Evolutionary conservation across 805 yeast species (phyloP).

Genomic region (Starmerella geochares): DNA sequence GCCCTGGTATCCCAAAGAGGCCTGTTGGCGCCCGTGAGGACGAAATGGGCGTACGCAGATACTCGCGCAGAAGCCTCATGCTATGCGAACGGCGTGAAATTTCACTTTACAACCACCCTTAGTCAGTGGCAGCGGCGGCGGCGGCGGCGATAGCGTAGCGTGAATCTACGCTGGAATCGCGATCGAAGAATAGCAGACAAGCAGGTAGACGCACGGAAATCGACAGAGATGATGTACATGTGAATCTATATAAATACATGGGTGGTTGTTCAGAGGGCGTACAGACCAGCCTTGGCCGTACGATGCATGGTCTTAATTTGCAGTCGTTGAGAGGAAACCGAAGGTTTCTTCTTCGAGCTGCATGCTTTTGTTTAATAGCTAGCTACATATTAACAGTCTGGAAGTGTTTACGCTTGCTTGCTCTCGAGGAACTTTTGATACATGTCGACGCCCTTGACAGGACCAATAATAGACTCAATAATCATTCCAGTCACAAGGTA

Average conservation of each 20-base stretch:
- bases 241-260: no score
- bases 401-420: neutral
- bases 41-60: slow-evolving; percentile 25
- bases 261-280: no score
- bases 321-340: neutral
- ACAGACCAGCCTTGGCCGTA: neutral
- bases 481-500: slow-evolving; percentile 97
- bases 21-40: slow-evolving; percentile 35
- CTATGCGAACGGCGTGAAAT: neutral
- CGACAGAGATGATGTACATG: no score
- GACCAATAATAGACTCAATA: slow-evolving; percentile 92
- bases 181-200: no score
- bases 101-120: neutral
- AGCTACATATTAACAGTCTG: neutral
- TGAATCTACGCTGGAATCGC: no score
- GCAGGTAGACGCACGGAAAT: no score
- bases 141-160: neutral
- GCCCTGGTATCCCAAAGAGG: slow-evolving; percentile 60
- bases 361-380: neutral
- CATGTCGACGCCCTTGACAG: slow-evolving; percentile 92
- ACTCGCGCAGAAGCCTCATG: slow-evolving; percentile 16
- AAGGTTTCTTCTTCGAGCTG: neutral
- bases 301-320: neutral
- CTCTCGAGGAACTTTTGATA: slow-evolving; percentile 20
- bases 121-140: neutral